Percentiles rank a stretch among this genome's conserved stretches.
These are phyloP conservation scores for Cyphellophora europaea DNA, from an alignment of 2,329 filamentous ascomycete genomes.

Conservation along the genomic window DNA sequence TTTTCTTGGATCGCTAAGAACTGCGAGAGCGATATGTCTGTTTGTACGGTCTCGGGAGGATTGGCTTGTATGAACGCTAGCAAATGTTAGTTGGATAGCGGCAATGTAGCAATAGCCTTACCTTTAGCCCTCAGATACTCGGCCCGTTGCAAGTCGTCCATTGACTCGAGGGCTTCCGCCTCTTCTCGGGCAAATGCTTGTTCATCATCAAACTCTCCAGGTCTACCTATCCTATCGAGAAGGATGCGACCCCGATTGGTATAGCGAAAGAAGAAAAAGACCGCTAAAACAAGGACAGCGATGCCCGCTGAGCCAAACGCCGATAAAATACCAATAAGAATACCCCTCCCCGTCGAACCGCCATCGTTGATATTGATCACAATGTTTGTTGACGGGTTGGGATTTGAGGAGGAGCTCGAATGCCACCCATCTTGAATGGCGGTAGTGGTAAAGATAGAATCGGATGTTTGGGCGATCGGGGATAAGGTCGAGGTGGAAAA, in stretches of 20 bases:
- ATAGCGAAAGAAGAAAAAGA: conserved; percentile 91
- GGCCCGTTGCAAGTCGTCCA: conserved; percentile 84
- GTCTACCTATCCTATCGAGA: conserved; percentile 82
- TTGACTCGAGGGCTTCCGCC: conserved; percentile 84
- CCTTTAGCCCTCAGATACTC: conserved; percentile 95
- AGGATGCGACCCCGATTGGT: conserved; percentile 82
- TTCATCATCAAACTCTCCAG: conserved; percentile 96
- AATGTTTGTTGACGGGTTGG: conserved; percentile 17
- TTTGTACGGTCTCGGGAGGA: conserved; percentile 87
- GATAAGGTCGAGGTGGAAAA: conserved; percentile 11
- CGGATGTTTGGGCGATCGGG: no score
- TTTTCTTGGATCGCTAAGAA: conserved; percentile 98
- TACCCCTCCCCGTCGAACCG: conserved; percentile 60
- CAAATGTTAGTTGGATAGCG: conserved; percentile 11
- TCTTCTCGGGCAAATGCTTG: conserved; percentile 90
- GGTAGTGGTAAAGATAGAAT: neutral
- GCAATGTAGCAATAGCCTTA: conserved; percentile 32
- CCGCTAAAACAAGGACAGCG: conserved; percentile 66
- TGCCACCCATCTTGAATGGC: conserved; percentile 8
- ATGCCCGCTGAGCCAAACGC: conserved; percentile 86
- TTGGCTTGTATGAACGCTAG: conserved; percentile 88
- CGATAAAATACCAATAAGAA: conserved; percentile 88
- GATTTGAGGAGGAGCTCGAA: conserved; percentile 6
- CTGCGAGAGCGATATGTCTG: conserved; percentile 94
- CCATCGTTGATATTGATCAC: conserved; percentile 28